phyloP scores from a whole-genome alignment of 2,329 filamentous ascomycete genomes.

The Colletotrichum sp. region DNA sequence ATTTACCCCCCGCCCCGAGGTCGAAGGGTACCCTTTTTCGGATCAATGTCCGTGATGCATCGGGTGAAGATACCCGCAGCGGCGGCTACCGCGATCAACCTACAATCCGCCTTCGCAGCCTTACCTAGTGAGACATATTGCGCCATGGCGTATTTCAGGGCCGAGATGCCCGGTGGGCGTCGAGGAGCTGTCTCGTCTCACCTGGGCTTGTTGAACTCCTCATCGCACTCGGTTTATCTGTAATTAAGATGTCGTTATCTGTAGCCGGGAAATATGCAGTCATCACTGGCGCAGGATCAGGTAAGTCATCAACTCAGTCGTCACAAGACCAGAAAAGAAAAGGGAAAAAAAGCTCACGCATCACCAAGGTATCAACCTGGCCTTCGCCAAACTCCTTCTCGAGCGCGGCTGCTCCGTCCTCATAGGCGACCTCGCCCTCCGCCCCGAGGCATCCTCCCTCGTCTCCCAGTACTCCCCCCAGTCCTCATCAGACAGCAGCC shows the following conservation, averaged over 20 bases:
- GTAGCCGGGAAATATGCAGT: constrained; percentile 30
- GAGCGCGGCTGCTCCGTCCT: constrained; percentile 39
- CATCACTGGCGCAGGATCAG: constrained; percentile 26
- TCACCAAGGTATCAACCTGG: constrained; percentile 40
- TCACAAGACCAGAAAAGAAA: neutral
- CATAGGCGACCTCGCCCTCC: constrained; percentile 39
- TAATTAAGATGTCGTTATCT: constrained; percentile 18
- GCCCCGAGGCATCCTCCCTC: constrained; percentile 36
- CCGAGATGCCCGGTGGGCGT: neutral
- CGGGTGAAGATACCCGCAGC: neutral
- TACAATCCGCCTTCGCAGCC: neutral
- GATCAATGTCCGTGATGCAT: neutral
- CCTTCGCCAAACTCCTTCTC: constrained; percentile 37
- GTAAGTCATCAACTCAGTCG: constrained; percentile 4
- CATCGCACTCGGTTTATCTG: neutral
- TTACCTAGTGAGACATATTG: neutral
- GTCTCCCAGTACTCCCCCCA: constrained; percentile 33
- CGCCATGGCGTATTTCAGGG: neutral
- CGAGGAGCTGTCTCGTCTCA: neutral
- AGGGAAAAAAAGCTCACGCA: neutral
- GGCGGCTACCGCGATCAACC: neutral
- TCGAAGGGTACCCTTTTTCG: neutral
- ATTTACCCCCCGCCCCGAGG: neutral
- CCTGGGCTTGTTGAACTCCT: neutral
- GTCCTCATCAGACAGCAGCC: neutral